Evolutionary conservation across 2,329 filamentous ascomycete species (phyloP).

Genomic region (Delphinella strobiligena): DNA sequence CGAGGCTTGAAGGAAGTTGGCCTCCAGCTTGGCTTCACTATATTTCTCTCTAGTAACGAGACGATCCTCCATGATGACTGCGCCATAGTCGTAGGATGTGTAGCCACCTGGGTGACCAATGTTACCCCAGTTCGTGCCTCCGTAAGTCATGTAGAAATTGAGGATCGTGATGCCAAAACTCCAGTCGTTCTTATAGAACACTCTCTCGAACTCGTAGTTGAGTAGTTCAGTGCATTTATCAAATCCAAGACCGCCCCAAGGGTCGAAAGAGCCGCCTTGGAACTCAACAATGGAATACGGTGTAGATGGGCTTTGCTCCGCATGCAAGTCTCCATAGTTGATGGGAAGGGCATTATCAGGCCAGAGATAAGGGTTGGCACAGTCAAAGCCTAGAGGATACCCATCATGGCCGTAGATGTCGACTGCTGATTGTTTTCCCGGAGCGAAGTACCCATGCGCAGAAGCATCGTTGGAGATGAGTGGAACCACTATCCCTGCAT

Average conservation of each 20-base stretch:
- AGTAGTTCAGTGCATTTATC: conserved; percentile 53
- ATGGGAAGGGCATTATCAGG: conserved; percentile 45
- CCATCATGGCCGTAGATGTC: conserved; percentile 43
- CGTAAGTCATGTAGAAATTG: conserved; percentile 66
- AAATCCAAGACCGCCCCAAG: conserved; percentile 62
- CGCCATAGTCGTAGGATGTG: conserved; percentile 52
- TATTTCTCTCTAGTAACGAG: conserved; percentile 63
- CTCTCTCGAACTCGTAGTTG: conserved; percentile 59
- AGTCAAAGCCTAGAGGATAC: conserved; percentile 41
- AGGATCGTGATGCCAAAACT: conserved; percentile 55
- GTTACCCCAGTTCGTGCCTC: conserved; percentile 52
- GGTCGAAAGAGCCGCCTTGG: conserved; percentile 47
- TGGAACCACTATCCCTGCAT: conserved; percentile 47
- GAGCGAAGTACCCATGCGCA: conserved; percentile 49
- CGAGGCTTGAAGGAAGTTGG: conserved; percentile 62
- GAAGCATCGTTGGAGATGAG: conserved; percentile 51
- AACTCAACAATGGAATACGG: conserved; percentile 53
- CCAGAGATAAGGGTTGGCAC: conserved; percentile 51
- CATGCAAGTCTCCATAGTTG: conserved; percentile 41
- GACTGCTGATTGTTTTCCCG: conserved; percentile 38
- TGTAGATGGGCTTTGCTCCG: conserved; percentile 50
- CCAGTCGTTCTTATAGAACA: conserved; percentile 53
- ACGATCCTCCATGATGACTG: conserved; percentile 57
- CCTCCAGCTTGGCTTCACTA: conserved; percentile 64
- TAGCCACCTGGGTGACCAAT: conserved; percentile 44